phyloP scores from a whole-genome alignment of 179 eudicot genomes.

The Silene coronaria region DNA sequence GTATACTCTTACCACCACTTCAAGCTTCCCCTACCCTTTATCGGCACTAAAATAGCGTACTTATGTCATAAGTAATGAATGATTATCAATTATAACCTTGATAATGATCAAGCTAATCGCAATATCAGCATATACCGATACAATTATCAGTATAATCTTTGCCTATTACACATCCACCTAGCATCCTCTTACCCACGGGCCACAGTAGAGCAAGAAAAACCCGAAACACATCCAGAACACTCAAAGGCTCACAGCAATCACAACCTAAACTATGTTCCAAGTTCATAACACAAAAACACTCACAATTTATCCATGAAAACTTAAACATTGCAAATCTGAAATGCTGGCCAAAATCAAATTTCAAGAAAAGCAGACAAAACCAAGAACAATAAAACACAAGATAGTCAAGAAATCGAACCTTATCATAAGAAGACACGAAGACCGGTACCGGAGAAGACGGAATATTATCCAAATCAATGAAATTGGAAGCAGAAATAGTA shows the following conservation, averaged over 20 bases:
- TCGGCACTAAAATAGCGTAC: too few species aligned
- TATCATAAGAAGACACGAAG: constrained; percentile 16
- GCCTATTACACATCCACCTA: not conserved
- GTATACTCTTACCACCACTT: not conserved
- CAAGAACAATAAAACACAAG: not conserved
- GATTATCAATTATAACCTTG: not conserved
- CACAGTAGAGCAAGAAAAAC: not conserved
- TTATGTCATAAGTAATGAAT: not conserved
- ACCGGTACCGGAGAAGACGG: not conserved
- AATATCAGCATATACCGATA: not conserved
- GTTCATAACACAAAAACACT: not conserved
- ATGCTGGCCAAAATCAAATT: not conserved
- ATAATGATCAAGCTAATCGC: too few species aligned
- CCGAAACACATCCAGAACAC: not conserved
- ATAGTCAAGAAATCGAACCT: constrained; percentile 29
- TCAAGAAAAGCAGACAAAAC: constrained; percentile 5
- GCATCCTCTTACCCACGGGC: not conserved
- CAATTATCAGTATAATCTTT: not conserved
- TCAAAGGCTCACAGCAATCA: not conserved
- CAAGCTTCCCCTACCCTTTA: too few species aligned
- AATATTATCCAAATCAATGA: constrained; percentile 26
- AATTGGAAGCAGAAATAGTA: constrained; percentile 13
- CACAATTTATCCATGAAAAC: not conserved
- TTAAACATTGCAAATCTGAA: not conserved
- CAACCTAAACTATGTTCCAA: not conserved